These are phyloP conservation scores for Kurtzmaniella quercitrusa DNA, from an alignment of 1,139 yeast genomes.

Conservation along the genomic window DNA sequence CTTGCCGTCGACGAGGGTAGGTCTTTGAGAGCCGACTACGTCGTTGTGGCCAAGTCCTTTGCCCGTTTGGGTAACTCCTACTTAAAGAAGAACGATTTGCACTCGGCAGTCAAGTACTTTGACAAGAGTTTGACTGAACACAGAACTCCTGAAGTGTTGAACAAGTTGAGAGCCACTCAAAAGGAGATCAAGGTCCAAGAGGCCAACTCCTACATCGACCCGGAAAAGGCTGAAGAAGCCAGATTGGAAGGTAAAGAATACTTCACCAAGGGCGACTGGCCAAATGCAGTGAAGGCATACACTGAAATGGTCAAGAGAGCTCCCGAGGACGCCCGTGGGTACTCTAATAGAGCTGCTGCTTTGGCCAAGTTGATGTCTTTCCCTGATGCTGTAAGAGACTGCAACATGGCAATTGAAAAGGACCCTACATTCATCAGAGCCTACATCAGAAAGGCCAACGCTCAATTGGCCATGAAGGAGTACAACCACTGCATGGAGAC, in stretches of 20 bases:
- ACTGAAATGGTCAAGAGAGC: slow-evolving; percentile 95
- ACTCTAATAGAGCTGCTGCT: slow-evolving; percentile 97
- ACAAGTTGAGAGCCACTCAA: slow-evolving; percentile 83
- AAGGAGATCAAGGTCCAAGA: slow-evolving; percentile 78
- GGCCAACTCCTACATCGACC: slow-evolving; percentile 74
- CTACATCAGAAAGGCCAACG: slow-evolving; percentile 93
- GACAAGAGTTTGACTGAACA: slow-evolving; percentile 95
- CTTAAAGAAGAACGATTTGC: slow-evolving; percentile 68
- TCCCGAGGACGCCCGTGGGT: slow-evolving; percentile 95
- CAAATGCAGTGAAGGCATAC: slow-evolving; percentile 91
- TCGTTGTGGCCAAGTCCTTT: slow-evolving; percentile 85
- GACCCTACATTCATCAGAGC: slow-evolving; percentile 93
- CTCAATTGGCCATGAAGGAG: slow-evolving; percentile 88
- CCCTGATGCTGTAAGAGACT: slow-evolving; percentile 94
- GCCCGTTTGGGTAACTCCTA: slow-evolving; percentile 87
- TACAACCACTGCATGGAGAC: slow-evolving; percentile 81
- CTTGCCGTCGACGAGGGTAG: slow-evolving; percentile 87
- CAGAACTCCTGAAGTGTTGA: slow-evolving; percentile 90
- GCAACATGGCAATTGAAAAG: slow-evolving; percentile 81
- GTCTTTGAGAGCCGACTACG: slow-evolving; percentile 87
- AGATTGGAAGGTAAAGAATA: slow-evolving; percentile 86
- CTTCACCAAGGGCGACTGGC: slow-evolving; percentile 94
- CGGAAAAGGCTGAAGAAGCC: slow-evolving; percentile 93
- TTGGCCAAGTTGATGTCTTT: slow-evolving; percentile 90
- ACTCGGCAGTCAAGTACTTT: slow-evolving; percentile 70